Conservation (phyloP, 768 basidiomycete species). For the Kwoniella pini region DNA sequence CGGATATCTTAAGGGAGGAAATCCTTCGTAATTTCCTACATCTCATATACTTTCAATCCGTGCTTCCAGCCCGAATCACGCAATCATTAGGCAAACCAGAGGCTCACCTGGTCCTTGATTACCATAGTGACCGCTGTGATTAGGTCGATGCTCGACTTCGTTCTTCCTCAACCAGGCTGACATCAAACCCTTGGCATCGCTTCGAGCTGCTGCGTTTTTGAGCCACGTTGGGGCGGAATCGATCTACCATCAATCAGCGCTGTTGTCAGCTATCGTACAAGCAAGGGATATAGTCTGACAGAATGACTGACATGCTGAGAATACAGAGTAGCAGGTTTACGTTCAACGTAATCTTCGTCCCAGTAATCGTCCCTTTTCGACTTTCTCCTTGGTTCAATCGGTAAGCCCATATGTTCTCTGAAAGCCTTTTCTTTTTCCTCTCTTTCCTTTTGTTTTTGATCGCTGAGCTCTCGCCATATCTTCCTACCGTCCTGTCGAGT, state of each 20-base stretch:
- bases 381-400: background rate
- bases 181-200: constrained; percentile 1
- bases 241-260: background rate
- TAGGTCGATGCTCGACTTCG: background rate
- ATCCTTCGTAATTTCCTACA: too few species aligned
- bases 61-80: too few species aligned
- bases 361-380: background rate
- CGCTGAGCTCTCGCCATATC: background rate
- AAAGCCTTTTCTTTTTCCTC: background rate
- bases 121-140: background rate
- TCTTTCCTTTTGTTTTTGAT: background rate
- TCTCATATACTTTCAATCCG: too few species aligned
- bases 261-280: too few species aligned
- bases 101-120: too few species aligned
- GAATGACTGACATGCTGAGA: background rate
- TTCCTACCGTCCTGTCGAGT: background rate
- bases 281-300: too few species aligned
- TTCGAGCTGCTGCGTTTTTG: background rate
- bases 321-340: background rate
- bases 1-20: too few species aligned
- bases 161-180: background rate
- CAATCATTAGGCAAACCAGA: too few species aligned
- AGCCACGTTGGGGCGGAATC: background rate
- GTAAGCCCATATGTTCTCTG: background rate
- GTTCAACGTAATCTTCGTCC: background rate